Evolutionary conservation across 306 rosid species (phyloP), one percentile per base, ranked within the genome.

Genomic region (Rosa persica): DNA sequence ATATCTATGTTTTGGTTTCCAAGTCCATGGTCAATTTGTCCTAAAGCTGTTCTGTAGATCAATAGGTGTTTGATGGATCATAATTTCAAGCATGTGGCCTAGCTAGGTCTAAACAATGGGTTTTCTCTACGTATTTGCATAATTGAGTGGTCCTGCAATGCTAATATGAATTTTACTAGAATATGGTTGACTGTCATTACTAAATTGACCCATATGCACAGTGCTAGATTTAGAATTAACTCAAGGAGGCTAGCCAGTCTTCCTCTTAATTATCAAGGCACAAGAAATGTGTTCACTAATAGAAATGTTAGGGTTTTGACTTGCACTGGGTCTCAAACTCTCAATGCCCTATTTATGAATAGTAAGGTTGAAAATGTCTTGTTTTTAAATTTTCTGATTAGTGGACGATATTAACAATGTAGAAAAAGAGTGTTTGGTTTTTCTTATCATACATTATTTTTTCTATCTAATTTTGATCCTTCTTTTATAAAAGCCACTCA

Each of bases 41-140:
- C 6, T 19, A 27, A 76, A 62, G 71, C 54, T 75, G 44, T 43
- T 58, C 3, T 47, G 11, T 25, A 30, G 55, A 16, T 42, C 7
- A 12, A 23, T 23, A 73, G 67, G 77, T 22, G 78, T 15, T 43
- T 61, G 68, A 43, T 75, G 43, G 34, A 75, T 44, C 64, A 60
- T 60, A 74, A 74, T 74, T 40, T 7, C 5, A 74, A 74, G 40
- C 69, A 40, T 42, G 78, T 57, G 51, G 38, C 15, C 22, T 38
- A 12, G n/a, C 3, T 27, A 30, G 17, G 19, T 27, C 19, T 60
- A 12, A 0, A 23, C 58, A 39, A n/a, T 30, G 36, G 30, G 64
- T 22, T 54, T 40, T 54, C 22, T 73, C 20, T 36, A 8, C 62
- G 12, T 8, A 57, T 4, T 25, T 61, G 1, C 17, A 27, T 27